phyloP scores from a whole-genome alignment of 306 rosid species.

The Psophocarpus tetragonolobus region DNA sequence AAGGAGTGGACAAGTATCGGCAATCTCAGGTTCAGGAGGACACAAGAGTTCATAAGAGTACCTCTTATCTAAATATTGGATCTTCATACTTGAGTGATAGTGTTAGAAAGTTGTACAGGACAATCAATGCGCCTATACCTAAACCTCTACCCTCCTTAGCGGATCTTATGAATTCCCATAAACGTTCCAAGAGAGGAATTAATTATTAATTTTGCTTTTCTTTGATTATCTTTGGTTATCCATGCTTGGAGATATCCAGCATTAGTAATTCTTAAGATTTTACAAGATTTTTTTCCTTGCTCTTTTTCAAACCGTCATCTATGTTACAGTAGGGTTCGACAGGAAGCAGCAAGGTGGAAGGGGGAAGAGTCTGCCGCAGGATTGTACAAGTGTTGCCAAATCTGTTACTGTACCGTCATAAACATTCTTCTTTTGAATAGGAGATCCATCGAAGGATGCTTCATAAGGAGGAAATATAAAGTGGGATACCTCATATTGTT shows the following conservation, averaged over 20 bases:
- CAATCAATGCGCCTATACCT: constrained; percentile 73
- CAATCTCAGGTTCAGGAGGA: constrained; percentile 41
- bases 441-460: constrained; percentile 30
- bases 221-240: not conserved
- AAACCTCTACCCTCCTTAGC: constrained; percentile 75
- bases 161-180: constrained; percentile 56
- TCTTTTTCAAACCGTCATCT: constrained; percentile 10
- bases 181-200: constrained; percentile 59
- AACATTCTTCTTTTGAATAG: constrained; percentile 31
- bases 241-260: constrained; percentile 18
- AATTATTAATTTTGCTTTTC: constrained; percentile 17
- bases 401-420: not conserved
- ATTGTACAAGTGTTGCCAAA: constrained; percentile 4
- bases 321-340: not conserved
- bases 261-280: constrained; percentile 7
- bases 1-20: constrained; percentile 27
- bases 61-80: constrained; percentile 42
- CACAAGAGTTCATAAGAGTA: constrained; percentile 31
- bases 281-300: constrained; percentile 10
- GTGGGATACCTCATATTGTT: not conserved
- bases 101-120: constrained; percentile 61
- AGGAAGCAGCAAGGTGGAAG: constrained; percentile 21
- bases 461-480: constrained; percentile 11
- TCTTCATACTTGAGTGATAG: constrained; percentile 54
- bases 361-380: constrained; percentile 27